A percentile compares a stretch with the other conserved stretches of the same genome.
Evolutionary conservation across 1,284 basidiomycete species (phyloP).

Genomic region (Leccinum variabile): DNA sequence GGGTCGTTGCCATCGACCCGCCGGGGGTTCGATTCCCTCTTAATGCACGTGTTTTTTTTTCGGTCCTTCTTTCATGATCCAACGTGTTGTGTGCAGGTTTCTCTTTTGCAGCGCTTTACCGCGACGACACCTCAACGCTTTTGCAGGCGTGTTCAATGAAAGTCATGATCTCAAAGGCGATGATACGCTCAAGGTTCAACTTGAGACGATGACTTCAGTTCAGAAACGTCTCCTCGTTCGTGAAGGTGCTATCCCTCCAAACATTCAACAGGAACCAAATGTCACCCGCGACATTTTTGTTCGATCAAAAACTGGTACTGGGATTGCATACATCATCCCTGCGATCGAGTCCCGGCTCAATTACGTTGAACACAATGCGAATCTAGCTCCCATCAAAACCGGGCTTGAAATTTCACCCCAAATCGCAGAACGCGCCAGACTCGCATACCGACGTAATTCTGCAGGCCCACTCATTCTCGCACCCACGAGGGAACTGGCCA

Average conservation of each 20-base stretch:
- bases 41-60: slow-evolving; percentile 12
- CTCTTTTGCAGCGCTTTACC: neutral
- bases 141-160: neutral
- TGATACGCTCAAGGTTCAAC: slow-evolving; percentile 63
- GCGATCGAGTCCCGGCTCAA: slow-evolving; percentile 77
- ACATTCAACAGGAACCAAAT: slow-evolving; percentile 22
- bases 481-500: slow-evolving; percentile 93
- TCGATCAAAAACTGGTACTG: slow-evolving; percentile 90
- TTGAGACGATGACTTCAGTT: slow-evolving; percentile 80
- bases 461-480: slow-evolving; percentile 86
- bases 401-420: slow-evolving; percentile 38
- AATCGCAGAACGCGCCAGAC: slow-evolving; percentile 36
- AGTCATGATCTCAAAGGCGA: slow-evolving; percentile 42
- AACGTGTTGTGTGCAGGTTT: slow-evolving; percentile 13
- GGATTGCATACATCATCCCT: slow-evolving; percentile 90
- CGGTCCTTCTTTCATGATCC: neutral
- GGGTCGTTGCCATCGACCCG: slow-evolving; percentile 54
- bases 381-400: slow-evolving; percentile 42
- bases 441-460: slow-evolving; percentile 43
- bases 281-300: slow-evolving; percentile 66
- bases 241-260: slow-evolving; percentile 13
- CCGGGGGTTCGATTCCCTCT: slow-evolving; percentile 41
- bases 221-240: slow-evolving; percentile 68
- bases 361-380: slow-evolving; percentile 44
- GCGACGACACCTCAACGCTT: slow-evolving; percentile 4